Conservation (phyloP, 805 yeast genomes). For the Dipodascopsis uninucleata region DNA sequence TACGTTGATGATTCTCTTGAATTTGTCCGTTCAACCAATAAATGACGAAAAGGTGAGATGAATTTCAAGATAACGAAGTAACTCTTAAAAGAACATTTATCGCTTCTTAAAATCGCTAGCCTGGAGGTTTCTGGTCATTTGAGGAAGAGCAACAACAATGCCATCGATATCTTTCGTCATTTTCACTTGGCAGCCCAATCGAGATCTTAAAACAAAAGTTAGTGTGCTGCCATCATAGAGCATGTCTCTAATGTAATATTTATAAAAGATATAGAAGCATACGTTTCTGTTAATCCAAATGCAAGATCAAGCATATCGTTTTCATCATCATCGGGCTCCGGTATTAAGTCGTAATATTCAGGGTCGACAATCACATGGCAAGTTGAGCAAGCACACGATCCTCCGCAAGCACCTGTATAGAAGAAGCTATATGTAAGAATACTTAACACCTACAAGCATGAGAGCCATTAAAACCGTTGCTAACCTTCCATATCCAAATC, state of each 20-base stretch:
- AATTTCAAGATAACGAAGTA: too few species aligned
- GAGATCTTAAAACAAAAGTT: conserved; percentile 43
- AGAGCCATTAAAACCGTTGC: too few species aligned
- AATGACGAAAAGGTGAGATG: too few species aligned
- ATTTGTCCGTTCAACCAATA: too few species aligned
- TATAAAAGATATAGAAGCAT: conserved; percentile 2
- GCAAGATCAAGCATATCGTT: conserved; percentile 98
- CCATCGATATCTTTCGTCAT: conserved; percentile 93
- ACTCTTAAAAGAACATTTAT: conserved; percentile 3
- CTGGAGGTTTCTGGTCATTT: conserved; percentile 93
- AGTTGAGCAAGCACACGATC: conserved; percentile 98
- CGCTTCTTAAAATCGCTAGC: conserved; percentile 59
- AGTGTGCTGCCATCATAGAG: not conserved
- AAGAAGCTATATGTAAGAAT: too few species aligned
- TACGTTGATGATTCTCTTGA: too few species aligned
- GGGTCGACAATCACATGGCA: conserved; percentile 97
- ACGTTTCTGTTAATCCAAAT: conserved; percentile 91
- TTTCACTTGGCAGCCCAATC: conserved; percentile 89
- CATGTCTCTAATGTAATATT: not conserved
- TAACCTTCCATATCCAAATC: conserved; percentile 85
- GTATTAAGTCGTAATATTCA: conserved; percentile 81
- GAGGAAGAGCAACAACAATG: conserved; percentile 88
- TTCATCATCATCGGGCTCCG: conserved; percentile 96
- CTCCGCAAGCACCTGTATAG: conserved; percentile 87
- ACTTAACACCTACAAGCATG: not conserved